Evolutionary conservation across 169 alveolate genomes (phyloP), one percentile per base, ranked within the genome.

Genomic region (Plasmodium gallinaceum): DNA sequence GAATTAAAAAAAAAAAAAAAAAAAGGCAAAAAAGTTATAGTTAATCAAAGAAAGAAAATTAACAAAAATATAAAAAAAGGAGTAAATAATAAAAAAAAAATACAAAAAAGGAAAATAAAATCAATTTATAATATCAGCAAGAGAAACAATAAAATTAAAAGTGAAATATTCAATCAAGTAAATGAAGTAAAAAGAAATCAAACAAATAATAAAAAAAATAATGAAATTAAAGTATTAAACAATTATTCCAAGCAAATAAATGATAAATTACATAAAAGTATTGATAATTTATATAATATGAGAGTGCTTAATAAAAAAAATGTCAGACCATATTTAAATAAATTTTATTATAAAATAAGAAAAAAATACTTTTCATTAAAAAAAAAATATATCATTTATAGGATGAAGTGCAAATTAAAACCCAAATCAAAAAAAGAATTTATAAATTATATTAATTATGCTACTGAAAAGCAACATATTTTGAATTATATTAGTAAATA

Each of bases 341-440:
- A 70, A 43, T 71, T 86, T 37, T 71, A 86, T 39, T 86, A 86
- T 52, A 86, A 86, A 86, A 66, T 86, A 16, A 70, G 73, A 57
- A 86, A 72, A 52, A 86, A 86, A 65, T 86, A 71, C 22, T 86
- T 71, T 52, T 24, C 92, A 20, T 57, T 83, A 22, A 42, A 57
- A 52, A 86, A 86, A 71, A 68, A 18, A 24, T 83, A 83, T 58
- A 57, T 83, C n/a, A n/a, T 8, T 26, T 42, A 39, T 26, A 54
- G 64, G 22, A 54, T 54, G 32, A 48, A 61, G 18, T 39, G 2
- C 43, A 69, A 68, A 16, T 18, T 7, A 18, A 42, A 5, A 16
- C 62, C 85, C 0, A 37, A 12, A 26, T 52, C 7, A 37, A 42
- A 70, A 7, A 54, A n/a, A 54, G 0, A 3, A 2, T 69, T 60